Conservation (phyloP, 768 basidiomycete species). For the Suillus ampliporus region DNA sequence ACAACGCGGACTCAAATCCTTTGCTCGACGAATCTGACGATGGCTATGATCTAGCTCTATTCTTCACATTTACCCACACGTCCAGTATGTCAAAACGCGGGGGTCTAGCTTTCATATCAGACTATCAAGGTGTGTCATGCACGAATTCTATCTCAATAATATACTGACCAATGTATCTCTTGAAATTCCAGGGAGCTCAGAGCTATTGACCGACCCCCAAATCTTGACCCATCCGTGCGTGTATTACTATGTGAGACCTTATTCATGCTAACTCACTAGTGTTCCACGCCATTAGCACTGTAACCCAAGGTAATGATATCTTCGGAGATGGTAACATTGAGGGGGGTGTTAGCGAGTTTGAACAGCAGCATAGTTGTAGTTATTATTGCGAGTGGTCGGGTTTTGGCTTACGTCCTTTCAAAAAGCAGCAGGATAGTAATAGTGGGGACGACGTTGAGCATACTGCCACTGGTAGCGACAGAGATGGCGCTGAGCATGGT, state of each 20-base stretch:
- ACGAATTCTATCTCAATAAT: too few species aligned
- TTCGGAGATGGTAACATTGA: slow-evolving; percentile 6
- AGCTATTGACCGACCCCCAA: slow-evolving; percentile 29
- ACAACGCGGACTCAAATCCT: slow-evolving; percentile 25
- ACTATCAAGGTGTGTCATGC: slow-evolving; percentile 28
- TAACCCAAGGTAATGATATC: background rate
- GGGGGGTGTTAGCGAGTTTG: slow-evolving; percentile 3
- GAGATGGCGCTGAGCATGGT: too few species aligned
- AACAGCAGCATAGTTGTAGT: slow-evolving; percentile 8
- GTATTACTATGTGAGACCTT: background rate
- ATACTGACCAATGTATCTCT: too few species aligned
- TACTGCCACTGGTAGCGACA: too few species aligned
- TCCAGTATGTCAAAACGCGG: slow-evolving; percentile 27
- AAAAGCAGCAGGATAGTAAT: background rate
- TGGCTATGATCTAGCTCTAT: slow-evolving; percentile 20
- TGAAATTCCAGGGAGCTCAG: background rate
- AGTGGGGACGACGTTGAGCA: background rate
- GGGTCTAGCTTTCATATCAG: slow-evolving; percentile 31
- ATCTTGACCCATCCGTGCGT: slow-evolving; percentile 17
- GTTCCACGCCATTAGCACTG: background rate
- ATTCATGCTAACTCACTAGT: background rate
- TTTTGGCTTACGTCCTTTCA: background rate
- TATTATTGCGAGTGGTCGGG: slow-evolving; percentile 10
- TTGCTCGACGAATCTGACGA: slow-evolving; percentile 1
- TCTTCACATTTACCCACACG: slow-evolving; percentile 30